These are phyloP conservation scores for Xerocomus cyaneibrunnescens DNA, from an alignment of 1,284 basidiomycete genomes.

Conservation along the genomic window DNA sequence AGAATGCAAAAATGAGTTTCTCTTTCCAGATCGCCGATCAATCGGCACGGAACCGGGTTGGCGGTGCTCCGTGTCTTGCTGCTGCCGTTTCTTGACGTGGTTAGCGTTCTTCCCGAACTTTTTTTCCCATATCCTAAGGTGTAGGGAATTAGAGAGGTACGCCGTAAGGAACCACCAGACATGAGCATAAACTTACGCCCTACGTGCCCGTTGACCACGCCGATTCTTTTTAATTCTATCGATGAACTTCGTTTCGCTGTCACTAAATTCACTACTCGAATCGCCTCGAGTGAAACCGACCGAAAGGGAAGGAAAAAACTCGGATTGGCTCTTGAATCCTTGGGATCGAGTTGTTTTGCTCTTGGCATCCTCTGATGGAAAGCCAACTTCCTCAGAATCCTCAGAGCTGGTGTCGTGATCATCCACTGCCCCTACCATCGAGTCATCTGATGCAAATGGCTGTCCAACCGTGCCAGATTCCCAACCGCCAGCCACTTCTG, in stretches of 20 bases:
- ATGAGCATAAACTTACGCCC: conserved; percentile 66
- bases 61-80: conserved; percentile 21
- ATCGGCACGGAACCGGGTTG: conserved; percentile 2
- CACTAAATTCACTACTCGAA: conserved; percentile 78
- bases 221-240: conserved; percentile 79
- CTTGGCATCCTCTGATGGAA: conserved; percentile 16
- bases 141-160: conserved; percentile 10
- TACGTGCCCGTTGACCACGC: conserved; percentile 86
- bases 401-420: conserved; percentile 28
- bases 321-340: conserved; percentile 50
- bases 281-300: conserved; percentile 82
- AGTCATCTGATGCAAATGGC: conserved; percentile 36
- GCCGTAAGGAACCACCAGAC: not conserved
- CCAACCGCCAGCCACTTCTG: conserved; percentile 51
- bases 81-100: conserved; percentile 73
- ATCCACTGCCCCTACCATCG: conserved; percentile 44
- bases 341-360: conserved; percentile 5
- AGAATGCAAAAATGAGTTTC: conserved; percentile 4
- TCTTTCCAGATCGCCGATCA: conserved; percentile 21
- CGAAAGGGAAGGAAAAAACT: conserved; percentile 86
- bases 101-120: conserved; percentile 92
- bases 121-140: conserved; percentile 90
- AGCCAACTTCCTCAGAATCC: conserved; percentile 20
- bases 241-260: conserved; percentile 58
- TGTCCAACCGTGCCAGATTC: conserved; percentile 54